Conservation (phyloP, 768 basidiomycete species). For the Lactifluus volemus region DNA sequence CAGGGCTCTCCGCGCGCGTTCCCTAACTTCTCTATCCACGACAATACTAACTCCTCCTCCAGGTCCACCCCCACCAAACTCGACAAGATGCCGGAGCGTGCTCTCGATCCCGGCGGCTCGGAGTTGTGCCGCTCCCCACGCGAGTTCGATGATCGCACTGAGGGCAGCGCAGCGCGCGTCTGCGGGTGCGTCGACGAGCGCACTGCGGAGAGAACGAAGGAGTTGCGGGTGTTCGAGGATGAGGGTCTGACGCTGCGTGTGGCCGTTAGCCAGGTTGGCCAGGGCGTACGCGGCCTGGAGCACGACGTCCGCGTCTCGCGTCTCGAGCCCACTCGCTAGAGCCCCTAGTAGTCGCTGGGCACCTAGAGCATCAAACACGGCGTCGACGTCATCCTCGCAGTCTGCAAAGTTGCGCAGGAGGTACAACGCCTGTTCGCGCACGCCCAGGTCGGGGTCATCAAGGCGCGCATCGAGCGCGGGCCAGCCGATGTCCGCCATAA, state of each 20-base stretch:
- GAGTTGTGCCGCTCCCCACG: constrained; percentile 34
- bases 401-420: constrained; percentile 62
- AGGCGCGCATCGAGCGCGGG: constrained; percentile 49
- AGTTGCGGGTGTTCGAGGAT: constrained; percentile 46
- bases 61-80: constrained; percentile 28
- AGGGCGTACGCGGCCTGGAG: constrained; percentile 54
- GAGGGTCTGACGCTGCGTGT: constrained; percentile 37
- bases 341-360: constrained; percentile 36
- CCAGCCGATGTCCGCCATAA: constrained; percentile 71
- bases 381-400: constrained; percentile 51
- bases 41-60: constrained; percentile 26
- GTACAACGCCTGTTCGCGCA: constrained; percentile 66
- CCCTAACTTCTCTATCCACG: constrained; percentile 43
- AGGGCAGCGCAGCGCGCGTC: constrained; percentile 55
- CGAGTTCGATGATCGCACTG: constrained; percentile 49
- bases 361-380: constrained; percentile 49
- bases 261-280: constrained; percentile 62
- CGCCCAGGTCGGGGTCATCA: constrained; percentile 39
- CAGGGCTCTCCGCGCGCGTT: constrained; percentile 47
- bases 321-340: constrained; percentile 42
- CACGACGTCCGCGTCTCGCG: constrained; percentile 44
- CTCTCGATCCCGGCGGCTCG: constrained; percentile 38
- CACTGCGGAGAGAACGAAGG: constrained; percentile 44
- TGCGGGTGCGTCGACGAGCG: constrained; percentile 50
- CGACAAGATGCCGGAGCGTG: constrained; percentile 36